Base-by-base conservation (phyloP, 2,329 filamentous ascomycete genomes). In the Colletotrichum incanum region DNA sequence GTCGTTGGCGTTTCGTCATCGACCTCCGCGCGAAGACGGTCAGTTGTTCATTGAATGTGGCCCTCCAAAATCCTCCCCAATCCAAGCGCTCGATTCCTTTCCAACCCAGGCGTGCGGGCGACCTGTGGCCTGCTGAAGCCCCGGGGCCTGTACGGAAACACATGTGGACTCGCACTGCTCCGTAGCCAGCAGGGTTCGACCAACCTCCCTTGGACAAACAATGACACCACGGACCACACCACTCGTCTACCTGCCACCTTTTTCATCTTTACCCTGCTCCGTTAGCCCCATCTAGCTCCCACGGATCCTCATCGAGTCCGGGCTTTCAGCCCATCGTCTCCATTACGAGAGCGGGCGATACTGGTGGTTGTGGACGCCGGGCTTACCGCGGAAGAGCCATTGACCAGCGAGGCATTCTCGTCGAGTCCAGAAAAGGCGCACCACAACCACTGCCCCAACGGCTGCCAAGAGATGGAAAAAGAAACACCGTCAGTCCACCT, bases 381-480 rank as follows among this genome's bases (percentile, higher is more conserved):
- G 41, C 58, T 67, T 37, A 34, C 31, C 31, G 31, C 31, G n/a
- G 31, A 12, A 56, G 52, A 55, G 26, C 66, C 65, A 58, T 72
- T 45, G 31, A 23, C 39, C 59, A 28, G 65, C 65, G 59, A 69
- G 52, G 64, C 59, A 64, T 64, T 59, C 58, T 64, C 52, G 59
- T 72, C 45, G 45, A 41, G 60, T 9, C 62, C 28, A 55, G 34
- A 71, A 68, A 60, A 56, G 56, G 55, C 52, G 31, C 52, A 56
- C 31, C 31, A 39, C 28, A 49, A 62, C 49, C 68, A 63, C 54
- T n/a, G n/a, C 56, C 47, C 56, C 59, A 72, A 72, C 69, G 65
- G 69, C 65, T 72, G 69, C 69, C 69, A 72, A 72, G 65, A 52
- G 7, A 31, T 45, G 52, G 23, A 26, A 72, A 72, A 72, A 72